Conservation (phyloP, 2,329 filamentous ascomycete genomes). For the Magnaporthiopsis rhizophila region DNA sequence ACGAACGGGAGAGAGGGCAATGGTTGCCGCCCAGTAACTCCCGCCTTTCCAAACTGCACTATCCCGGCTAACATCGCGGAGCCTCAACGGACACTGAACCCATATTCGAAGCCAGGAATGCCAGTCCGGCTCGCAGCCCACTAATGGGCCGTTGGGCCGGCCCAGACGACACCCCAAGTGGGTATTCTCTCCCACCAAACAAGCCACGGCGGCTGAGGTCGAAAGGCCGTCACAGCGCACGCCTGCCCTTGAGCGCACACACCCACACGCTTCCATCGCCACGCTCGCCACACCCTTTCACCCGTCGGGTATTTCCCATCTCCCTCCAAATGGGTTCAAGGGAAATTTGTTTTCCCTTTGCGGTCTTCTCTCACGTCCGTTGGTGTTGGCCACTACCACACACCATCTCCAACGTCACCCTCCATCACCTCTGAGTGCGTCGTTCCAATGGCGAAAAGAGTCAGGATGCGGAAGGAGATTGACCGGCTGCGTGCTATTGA, state of each 20-base stretch:
- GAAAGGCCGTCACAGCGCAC: background rate
- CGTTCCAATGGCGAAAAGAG: too few species aligned
- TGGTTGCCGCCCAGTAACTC: too few species aligned
- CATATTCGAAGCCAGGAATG: too few species aligned
- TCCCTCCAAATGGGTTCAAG: background rate
- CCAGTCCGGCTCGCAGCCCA: too few species aligned
- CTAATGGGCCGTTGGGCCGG: background rate
- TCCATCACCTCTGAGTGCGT: too few species aligned
- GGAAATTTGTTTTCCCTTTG: background rate
- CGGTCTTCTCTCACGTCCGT: background rate
- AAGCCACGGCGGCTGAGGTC: background rate
- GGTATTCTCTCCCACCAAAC: background rate
- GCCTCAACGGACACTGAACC: background rate
- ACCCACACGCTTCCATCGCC: background rate
- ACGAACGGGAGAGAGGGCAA: background rate
- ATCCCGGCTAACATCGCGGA: background rate
- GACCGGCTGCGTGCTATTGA: too few species aligned
- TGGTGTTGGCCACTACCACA: background rate
- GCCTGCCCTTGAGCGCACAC: background rate
- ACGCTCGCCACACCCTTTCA: background rate
- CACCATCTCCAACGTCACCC: background rate
- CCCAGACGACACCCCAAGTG: background rate
- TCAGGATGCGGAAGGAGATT: background rate
- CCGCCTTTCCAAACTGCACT: background rate
- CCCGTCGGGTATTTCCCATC: background rate